phyloP scores from a whole-genome alignment of 208 protist genomes.

The Trypanosoma mega region DNA sequence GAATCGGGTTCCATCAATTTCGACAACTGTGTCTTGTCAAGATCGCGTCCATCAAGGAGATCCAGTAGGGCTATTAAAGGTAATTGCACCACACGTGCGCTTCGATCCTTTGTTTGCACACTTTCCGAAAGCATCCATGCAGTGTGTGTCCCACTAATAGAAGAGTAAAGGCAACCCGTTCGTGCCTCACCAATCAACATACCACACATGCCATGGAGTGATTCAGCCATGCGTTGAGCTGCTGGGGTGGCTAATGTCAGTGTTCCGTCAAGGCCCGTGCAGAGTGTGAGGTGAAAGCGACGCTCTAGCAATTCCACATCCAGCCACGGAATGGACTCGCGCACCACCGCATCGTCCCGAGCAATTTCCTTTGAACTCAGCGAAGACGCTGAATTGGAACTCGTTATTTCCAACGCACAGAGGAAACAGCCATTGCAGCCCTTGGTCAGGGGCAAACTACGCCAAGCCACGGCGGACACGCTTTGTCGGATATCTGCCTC shows the following conservation, averaged over 20 bases:
- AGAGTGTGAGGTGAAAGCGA: slow-evolving; percentile 12
- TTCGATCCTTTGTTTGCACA: not conserved
- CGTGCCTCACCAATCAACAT: not conserved
- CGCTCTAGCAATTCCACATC: slow-evolving; percentile 14
- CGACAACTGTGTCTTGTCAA: slow-evolving; percentile 10
- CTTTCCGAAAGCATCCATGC: slow-evolving; percentile 18
- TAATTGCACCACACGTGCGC: slow-evolving; percentile 14
- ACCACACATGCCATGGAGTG: slow-evolving; percentile 16
- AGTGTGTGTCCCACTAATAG: slow-evolving; percentile 22
- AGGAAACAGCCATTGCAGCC: not conserved
- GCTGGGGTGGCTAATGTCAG: slow-evolving; percentile 1
- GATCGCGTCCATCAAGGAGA: slow-evolving; percentile 6
- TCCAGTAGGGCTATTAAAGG: slow-evolving; percentile 18
- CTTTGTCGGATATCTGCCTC: not conserved
- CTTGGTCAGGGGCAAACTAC: not conserved
- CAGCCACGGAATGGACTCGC: slow-evolving; percentile 13
- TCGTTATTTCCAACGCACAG: not conserved
- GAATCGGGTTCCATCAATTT: not conserved
- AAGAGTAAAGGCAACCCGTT: slow-evolving; percentile 8
- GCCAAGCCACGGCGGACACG: not conserved
- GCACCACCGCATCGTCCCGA: not conserved
- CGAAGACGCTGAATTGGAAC: not conserved
- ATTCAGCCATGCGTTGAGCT: not conserved
- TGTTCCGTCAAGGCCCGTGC: not conserved
- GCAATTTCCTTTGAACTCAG: not conserved